Base-by-base conservation (phyloP, 2,329 filamentous ascomycete genomes). In the Monosporascus ibericus region DNA sequence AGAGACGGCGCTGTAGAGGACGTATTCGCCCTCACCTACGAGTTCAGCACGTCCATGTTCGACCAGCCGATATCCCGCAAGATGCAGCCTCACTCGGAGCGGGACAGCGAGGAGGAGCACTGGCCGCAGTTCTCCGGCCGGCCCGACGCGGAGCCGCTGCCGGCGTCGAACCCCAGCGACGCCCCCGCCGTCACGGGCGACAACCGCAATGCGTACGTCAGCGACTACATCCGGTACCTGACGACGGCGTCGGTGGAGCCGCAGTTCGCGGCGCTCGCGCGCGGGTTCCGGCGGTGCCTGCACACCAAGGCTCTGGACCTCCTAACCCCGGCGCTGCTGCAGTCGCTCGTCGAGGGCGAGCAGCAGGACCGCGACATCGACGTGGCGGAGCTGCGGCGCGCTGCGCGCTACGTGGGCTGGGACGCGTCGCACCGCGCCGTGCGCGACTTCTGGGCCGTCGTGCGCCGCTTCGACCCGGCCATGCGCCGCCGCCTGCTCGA, bases 171-270 rank as follows among this genome's bases (percentile, higher is more conserved):
- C 47, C 70, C 71, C 2, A 70, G 74, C 6, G 82, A 88, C 56
- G 81, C 87, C 0, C 79, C 81, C 1, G 72, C 90, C n/a, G 90
- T 97, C 25, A 96, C 90, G 0, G 85, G 87, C 59, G 79, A 78
- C 38, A 96, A 95, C 66, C 84, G 91, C 44, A 77, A 85, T 49
- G 79, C 82, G 30, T 99, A 90, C 61, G 85, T 96, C 4, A 81
- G 78, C 51, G 89, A 95, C 68, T 97, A 97, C 68, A 87, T 95
- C 58, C 79, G 79, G 53, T 95, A 91, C 77, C 78, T 96, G 25
- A 90, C 88, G 0, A 82, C 90, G 63, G 78, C 87, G 38, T 94
- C 90, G 0, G 77, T 97, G 42, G 74, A 77, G 0, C 83, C 86
- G 0, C 92, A 96, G 65, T 91, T 85, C 60, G 76, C 83, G 49